Evolutionary conservation across 129 eudicot genomes (phyloP), one percentile per base, ranked within the genome.

Genomic region (Mikania micrantha): DNA sequence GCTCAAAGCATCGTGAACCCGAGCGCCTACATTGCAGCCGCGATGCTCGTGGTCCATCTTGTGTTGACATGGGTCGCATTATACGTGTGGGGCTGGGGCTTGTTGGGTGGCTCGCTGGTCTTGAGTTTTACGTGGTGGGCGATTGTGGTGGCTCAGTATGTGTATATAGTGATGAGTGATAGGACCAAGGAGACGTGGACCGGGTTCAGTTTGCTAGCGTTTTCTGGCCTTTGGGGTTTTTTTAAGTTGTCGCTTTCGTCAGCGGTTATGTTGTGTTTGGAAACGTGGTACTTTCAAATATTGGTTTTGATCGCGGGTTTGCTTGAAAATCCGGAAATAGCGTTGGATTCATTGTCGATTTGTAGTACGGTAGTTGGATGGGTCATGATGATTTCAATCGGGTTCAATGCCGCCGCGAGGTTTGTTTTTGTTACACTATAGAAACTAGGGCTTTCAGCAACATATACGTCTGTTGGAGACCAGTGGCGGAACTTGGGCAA

Each of bases 321-420:
- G 78, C 81, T 82, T 9, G 69, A 66, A 2, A 53, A 78, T 40
- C 83, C 83, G 0, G 83, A 78, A 35, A 56, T 82, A 3, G 76
- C 87, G 0, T 60, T 82, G 80, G 87, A 78, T 49, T 78, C 81
- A 1, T 49, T 82, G 6, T 72, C 78, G 5, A 70, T 82, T 2
- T 82, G 83, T 52, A 49, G 56, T n/a, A 74, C 80, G n/a, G 42
- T 82, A 21, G 73, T 72, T 35, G 87, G 83, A 70, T 82, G 87
- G 87, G 76, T 70, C 13, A 52, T 67, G 47, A 78, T 74, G 83
- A 74, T 78, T 16, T 74, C 83, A 0, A 58, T 82, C 29, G 83
- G 87, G 31, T 82, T 82, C 49, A 78, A 78, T 60, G 86, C 86
- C 0, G 86, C 81, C 1, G 80, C 76, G 2, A 82, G 83, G 87